A percentile compares a stretch with the other conserved stretches of the same genome.
phyloP scores from a whole-genome alignment of 495 filamentous ascomycete species.

The Neurospora terricola region DNA sequence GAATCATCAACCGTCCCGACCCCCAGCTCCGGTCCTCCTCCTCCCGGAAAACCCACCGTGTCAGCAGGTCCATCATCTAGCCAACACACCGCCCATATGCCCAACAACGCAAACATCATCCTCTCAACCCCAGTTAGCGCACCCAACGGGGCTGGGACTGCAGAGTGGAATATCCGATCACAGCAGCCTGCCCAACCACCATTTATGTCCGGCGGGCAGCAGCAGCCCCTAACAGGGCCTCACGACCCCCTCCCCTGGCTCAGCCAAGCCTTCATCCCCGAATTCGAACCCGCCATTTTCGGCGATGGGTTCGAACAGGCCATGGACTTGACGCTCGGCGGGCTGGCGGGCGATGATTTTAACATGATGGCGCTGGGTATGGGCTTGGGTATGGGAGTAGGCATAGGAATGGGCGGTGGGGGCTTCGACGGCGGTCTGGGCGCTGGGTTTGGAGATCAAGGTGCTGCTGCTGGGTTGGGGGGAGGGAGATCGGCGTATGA shows the following conservation, averaged over 20 bases:
- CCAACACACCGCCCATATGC: background rate
- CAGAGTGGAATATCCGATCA: background rate
- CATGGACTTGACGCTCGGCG: slow-evolving; percentile 40
- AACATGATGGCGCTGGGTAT: slow-evolving; percentile 4
- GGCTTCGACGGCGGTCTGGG: background rate
- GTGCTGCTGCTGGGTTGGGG: background rate
- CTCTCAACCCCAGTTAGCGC: background rate
- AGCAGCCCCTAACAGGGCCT: background rate
- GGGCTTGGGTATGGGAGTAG: slow-evolving; percentile 17
- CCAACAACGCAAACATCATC: background rate
- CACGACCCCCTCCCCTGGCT: slow-evolving; percentile 20
- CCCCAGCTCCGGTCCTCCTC: slow-evolving; percentile 3
- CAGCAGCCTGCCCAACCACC: background rate
- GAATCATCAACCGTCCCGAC: slow-evolving; percentile 26
- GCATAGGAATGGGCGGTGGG: background rate
- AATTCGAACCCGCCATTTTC: slow-evolving; percentile 27
- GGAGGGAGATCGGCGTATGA: background rate
- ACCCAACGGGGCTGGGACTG: background rate
- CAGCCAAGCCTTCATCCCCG: slow-evolving; percentile 18
- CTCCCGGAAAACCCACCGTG: background rate
- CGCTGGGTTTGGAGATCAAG: background rate
- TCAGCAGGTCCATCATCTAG: background rate
- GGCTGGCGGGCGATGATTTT: slow-evolving; percentile 15
- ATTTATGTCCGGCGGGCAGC: background rate
- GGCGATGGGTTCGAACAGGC: slow-evolving; percentile 41